Percentiles rank a stretch among this genome's conserved stretches.
Conservation (phyloP, 306 rosid species). For the Luffa aegyptiaca region DNA sequence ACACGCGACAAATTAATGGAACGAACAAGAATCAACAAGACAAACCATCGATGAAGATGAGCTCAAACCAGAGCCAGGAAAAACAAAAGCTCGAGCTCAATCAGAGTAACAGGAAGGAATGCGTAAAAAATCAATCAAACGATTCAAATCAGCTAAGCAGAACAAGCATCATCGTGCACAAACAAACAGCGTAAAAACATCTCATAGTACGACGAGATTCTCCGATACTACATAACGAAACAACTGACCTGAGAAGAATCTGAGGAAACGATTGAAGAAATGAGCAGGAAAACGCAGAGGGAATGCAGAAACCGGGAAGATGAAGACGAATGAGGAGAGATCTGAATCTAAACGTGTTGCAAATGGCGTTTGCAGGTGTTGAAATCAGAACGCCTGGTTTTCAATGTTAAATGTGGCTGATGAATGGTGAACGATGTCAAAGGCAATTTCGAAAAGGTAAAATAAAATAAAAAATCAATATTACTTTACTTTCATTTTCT, state of each 20-base stretch:
- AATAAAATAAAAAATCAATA: not conserved
- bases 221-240: not conserved
- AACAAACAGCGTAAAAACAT: not conserved
- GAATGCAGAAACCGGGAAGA: not conserved
- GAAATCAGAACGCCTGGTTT: constrained; percentile 2
- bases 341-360: not conserved
- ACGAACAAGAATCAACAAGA: not conserved
- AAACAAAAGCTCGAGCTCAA: not conserved
- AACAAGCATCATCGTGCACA: not conserved
- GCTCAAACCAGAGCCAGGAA: not conserved
- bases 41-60: not conserved
- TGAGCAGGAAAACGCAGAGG: not conserved
- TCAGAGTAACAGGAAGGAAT: not conserved
- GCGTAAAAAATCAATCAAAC: not conserved
- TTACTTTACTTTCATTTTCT: not conserved
- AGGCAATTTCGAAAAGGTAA: not conserved
- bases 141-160: not conserved
- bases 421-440: not conserved
- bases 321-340: not conserved
- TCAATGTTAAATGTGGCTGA: not conserved
- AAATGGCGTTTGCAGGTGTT: not conserved
- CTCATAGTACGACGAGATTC: not conserved
- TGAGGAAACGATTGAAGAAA: not conserved
- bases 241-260: constrained; percentile 3
- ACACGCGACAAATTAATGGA: not conserved